Base-by-base conservation (phyloP, 306 rosid genomes). In the Fagus sylvatica region DNA sequence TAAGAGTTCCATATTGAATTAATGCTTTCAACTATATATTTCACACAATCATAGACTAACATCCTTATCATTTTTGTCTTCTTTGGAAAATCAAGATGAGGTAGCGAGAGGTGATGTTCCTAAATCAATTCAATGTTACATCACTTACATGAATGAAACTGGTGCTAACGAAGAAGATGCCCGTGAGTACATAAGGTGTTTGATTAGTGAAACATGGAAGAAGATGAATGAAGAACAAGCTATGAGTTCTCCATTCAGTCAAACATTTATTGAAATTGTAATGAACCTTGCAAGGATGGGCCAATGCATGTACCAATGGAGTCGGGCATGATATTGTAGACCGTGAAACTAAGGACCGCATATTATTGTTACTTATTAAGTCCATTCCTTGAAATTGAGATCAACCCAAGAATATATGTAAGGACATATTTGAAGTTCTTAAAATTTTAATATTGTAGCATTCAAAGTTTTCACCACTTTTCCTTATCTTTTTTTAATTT, bases 71-170 rank as follows among this genome's bases (percentile, higher is more conserved):
- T 56, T 2, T 56, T 0, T 7, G 2, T 55, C 4, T 55, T 19
- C 60, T 59, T 39, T 39, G 42, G 42, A 2, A 59, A 59, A 2
- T 30, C 13, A 82, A 76, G 42, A 43, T 12, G 82, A 82, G 53
- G 2, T 33, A 3, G 6, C 56, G 51, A 78, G 79, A 59, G 79
- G 82, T 12, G 85, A 77, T 8, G 64, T 43, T 67, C 53, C 34
- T 0, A 82, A 77, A 28, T 73, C 82, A 0, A 17, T 77, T 1
- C 79, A 77, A 19, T 82, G 85, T 19, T 73, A 82, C 43, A 82
- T 73, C 82, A 36, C 82, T 19, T 73, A 82, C 43, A 82, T 73
- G 85, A 36, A 77, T 15, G 82, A 77, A 30, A 60, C 46, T 2
- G 73, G 69, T 16, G 73, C 37, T 0, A 66, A 69, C 1, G 61